A percentile compares a stretch with the other conserved stretches of the same genome.
Evolutionary conservation across 2,329 filamentous ascomycete species (phyloP).

Genomic region (Piedraia hortae): DNA sequence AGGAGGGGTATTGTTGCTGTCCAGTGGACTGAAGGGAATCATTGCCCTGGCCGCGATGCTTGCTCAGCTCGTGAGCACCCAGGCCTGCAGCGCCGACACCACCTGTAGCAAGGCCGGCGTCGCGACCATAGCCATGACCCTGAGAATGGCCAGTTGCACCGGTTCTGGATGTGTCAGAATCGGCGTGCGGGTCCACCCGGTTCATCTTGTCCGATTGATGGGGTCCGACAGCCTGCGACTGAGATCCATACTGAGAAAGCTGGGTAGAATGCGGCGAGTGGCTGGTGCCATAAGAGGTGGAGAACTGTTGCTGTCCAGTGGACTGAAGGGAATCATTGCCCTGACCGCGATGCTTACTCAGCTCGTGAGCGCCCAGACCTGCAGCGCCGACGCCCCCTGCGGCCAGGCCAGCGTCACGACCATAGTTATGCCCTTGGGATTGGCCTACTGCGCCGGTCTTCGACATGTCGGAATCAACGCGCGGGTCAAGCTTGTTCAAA

Average conservation of each 20-base stretch:
- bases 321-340: too few relatives aligned
- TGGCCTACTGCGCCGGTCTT: too few relatives aligned
- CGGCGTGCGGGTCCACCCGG: neutral
- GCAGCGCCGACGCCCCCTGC: conserved; percentile 11
- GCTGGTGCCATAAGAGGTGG: too few relatives aligned
- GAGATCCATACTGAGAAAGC: too few relatives aligned
- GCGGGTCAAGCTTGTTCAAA: conserved; percentile 12
- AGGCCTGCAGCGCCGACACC: conserved; percentile 11
- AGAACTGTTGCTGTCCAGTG: too few relatives aligned
- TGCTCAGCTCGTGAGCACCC: conserved; percentile 3
- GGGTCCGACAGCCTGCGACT: neutral
- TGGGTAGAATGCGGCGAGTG: too few relatives aligned
- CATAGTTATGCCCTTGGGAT: conserved; percentile 7
- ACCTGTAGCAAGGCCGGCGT: conserved; percentile 9
- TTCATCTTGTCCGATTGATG: neutral
- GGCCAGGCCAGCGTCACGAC: conserved; percentile 11
- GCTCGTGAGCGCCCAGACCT: conserved; percentile 6
- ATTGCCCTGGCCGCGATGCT: neutral
- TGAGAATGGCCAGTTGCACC: neutral
- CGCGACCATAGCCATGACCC: conserved; percentile 9
- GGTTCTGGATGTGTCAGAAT: neutral
- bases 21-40: neutral
- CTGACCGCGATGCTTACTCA: conserved; percentile 3
- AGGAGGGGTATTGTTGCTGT: neutral
- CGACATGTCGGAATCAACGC: too few relatives aligned